A percentile compares a stretch with the other conserved stretches of the same genome.
phyloP scores from a whole-genome alignment of 2,329 filamentous ascomycete genomes.

The Penicillium fuscoglaucum region DNA sequence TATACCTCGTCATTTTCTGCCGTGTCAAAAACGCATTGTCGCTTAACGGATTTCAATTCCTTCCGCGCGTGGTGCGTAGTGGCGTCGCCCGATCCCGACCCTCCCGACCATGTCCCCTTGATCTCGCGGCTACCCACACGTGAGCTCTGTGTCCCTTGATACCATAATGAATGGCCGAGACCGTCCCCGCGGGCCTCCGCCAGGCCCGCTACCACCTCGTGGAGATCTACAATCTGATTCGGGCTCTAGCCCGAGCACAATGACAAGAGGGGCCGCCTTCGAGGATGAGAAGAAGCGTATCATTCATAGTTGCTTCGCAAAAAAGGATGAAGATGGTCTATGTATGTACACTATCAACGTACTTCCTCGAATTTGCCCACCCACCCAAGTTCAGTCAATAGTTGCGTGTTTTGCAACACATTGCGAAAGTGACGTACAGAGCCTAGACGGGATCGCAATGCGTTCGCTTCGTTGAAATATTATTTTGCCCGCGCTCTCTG shows the following conservation, averaged over 20 bases:
- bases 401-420: neutral
- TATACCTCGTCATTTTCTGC: conserved; percentile 1
- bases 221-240: conserved; percentile 34
- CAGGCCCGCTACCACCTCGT: conserved; percentile 32
- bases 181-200: conserved; percentile 36
- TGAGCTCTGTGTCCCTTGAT: conserved; percentile 24
- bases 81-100: conserved; percentile 18
- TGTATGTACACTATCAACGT: conserved; percentile 57
- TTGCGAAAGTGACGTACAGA: conserved; percentile 2
- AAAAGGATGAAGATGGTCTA: conserved; percentile 82
- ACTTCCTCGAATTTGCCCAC: neutral
- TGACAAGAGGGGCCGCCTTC: conserved; percentile 73
- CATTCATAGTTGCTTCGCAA: conserved; percentile 89
- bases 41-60: conserved; percentile 5
- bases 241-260: conserved; percentile 35
- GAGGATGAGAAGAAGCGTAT: conserved; percentile 97
- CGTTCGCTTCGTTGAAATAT: neutral
- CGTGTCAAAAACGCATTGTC: neutral
- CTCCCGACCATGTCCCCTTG: conserved; percentile 37
- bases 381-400: neutral
- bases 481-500: conserved; percentile 11
- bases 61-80: conserved; percentile 12
- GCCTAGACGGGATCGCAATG: neutral
- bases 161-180: conserved; percentile 41
- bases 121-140: conserved; percentile 26